These are phyloP conservation scores for Obelidium mucronatum DNA, from an alignment of 192 early-diverging fungal species.

Conservation along the genomic window DNA sequence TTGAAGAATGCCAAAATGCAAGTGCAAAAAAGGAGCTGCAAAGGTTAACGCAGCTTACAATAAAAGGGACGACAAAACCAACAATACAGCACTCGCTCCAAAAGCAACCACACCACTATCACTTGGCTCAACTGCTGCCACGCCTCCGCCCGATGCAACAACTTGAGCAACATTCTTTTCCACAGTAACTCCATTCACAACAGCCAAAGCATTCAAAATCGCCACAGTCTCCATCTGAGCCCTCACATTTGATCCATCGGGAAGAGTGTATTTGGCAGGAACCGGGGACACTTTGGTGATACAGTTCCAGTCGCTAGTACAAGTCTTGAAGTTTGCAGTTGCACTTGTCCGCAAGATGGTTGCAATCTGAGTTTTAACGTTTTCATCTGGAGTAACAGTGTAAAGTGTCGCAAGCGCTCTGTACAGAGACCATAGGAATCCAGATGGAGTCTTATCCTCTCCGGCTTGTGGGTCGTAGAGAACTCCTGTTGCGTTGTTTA, in stretches of 20 bases:
- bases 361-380: neutral
- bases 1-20: no score
- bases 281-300: slow-evolving; percentile 15
- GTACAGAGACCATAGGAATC: slow-evolving; percentile 21
- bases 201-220: slow-evolving; percentile 16
- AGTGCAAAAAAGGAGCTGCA: no score
- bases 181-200: no score
- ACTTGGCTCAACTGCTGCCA: neutral
- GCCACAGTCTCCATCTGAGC: slow-evolving; percentile 31
- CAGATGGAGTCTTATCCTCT: no score
- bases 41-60: no score
- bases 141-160: neutral
- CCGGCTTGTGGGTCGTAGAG: no score
- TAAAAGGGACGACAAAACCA: no score
- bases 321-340: neutral
- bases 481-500: neutral
- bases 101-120: neutral
- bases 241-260: slow-evolving; percentile 29
- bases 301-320: slow-evolving; percentile 31
- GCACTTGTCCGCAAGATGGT: neutral
- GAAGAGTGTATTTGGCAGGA: slow-evolving; percentile 21
- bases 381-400: neutral
- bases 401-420: neutral
- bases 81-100: no score
- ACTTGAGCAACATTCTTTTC: neutral